Evolutionary conservation across 2,329 filamentous ascomycete species (phyloP), one percentile per base, ranked within the genome.

Genomic region (Paecilomyces sp.): DNA sequence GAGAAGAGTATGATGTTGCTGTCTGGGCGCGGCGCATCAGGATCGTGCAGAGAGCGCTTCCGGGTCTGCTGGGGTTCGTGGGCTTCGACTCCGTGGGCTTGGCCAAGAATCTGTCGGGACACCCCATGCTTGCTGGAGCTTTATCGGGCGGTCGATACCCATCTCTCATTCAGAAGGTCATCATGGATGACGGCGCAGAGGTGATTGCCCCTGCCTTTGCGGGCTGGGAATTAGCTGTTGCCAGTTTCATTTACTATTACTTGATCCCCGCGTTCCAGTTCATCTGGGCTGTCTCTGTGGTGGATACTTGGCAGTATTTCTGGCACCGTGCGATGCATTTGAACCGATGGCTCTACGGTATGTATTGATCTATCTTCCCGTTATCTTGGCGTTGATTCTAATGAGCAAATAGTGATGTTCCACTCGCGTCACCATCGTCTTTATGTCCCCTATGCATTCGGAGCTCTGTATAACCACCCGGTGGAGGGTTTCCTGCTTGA

Each of bases 291-390:
- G 83, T 93, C 61, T 78, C 85, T 64, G 81, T 95, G 65, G 84
- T 97, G 66, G 94, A 99, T 77, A 94, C 92, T 53, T 99, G 94
- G 94, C 93, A 99, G 74, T 99, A 99, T 79, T 96, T 97, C 77
- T 83, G 93, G 68, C 94, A 99, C 77, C 91, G 94, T 47, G 85
- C 89, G 60, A 99, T 99, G 94, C 94, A 99, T 77, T 83, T 94
- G 80, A 97, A 97, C 80, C 92, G 90, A 76, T 97, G 91, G 90
- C 83, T 99, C 67, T 97, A 97, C 81, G 89, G 91, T 94, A 82
- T 76, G 25, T 25, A 11, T 8, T 12, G 22, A 54, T 13, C 54
- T 22, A 52, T 7, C 8, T 53, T 51, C 54, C 24, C n/a, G 6
- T 24, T 25, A 28, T 28, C 31, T 33, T 12, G 54, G 9, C 4